Conservation (phyloP, 805 yeast species). For the Blastobotrys parvus region DNA sequence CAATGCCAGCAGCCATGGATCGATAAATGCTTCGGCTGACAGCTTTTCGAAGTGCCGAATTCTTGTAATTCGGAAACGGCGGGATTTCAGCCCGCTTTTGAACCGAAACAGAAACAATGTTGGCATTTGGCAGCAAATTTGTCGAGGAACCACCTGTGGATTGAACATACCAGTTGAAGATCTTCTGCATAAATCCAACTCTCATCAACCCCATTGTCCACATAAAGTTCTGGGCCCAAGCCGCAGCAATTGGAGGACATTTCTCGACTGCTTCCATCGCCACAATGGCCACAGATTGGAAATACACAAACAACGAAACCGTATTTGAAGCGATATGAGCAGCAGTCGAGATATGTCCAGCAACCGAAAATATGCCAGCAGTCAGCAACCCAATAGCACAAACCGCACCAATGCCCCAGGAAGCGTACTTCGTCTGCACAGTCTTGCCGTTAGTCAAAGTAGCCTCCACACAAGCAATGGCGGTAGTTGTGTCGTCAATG, state of each 20-base stretch:
- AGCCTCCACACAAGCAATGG: slow-evolving; percentile 91
- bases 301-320: slow-evolving; percentile 83
- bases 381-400: slow-evolving; percentile 82
- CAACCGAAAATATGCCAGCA: slow-evolving; percentile 76
- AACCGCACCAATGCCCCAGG: slow-evolving; percentile 94
- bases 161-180: slow-evolving; percentile 91
- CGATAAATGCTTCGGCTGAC: slow-evolving; percentile 10
- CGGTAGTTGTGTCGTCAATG: slow-evolving; percentile 35
- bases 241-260: slow-evolving; percentile 94
- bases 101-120: slow-evolving; percentile 71
- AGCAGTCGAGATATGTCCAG: slow-evolving; percentile 88
- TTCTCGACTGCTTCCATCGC: slow-evolving; percentile 91
- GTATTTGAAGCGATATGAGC: slow-evolving; percentile 97
- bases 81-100: slow-evolving; percentile 33
- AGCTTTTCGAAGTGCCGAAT: slow-evolving; percentile 6
- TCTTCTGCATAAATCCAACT: slow-evolving; percentile 66
- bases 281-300: slow-evolving; percentile 86
- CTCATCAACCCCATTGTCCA: slow-evolving; percentile 93
- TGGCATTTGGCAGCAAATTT: slow-evolving; percentile 55
- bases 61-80: slow-evolving; percentile 7
- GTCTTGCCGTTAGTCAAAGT: slow-evolving; percentile 80
- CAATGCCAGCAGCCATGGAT: slow-evolving; percentile 5
- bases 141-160: slow-evolving; percentile 88
- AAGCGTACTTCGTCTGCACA: slow-evolving; percentile 83
- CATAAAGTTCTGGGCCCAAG: slow-evolving; percentile 95